Base-by-base conservation (phyloP, 2,329 filamentous ascomycete species). In the Calonectria pseudoturangicola region DNA sequence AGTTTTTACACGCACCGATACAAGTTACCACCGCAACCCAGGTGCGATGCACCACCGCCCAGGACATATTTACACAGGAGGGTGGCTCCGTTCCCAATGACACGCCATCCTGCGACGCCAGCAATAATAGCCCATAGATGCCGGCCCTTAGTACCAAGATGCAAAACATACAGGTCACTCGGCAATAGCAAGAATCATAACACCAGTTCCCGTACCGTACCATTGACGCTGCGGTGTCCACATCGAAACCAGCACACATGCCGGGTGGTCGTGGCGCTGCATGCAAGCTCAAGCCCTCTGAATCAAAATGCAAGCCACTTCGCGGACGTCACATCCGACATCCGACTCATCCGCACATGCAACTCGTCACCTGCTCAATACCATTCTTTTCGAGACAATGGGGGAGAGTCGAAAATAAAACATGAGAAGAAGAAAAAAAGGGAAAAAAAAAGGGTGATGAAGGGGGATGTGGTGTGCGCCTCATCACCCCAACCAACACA, bases 261-360 rank as follows among this genome's bases (percentile, higher is more conserved):
- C 66, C 56, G 27, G 58, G 36, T 65, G 54, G 48, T 68, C 69
- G 63, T 65, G 58, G 67, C 73, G 62, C 70, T 58, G 30, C 68
- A 64, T 27, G 60, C 74, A 74, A 70, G 70, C 70, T 75, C 66
- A 56, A 74, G 70, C 70, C 67, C 69, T 68, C 62, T 77, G 70
- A 50, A 72, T 75, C 69, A 74, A 51, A 69, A 43, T 75, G 74
- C 76, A 77, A 77, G 74, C 76, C 76, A 75, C 68, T 39, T 64
- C 54, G 41, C 51, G 73, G 69, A 45, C 48, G 63, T 78, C 73
- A 75, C 73, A 71, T 71, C 66, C 73, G 62, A 63, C 50, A 54
- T 50, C 45, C 66, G 45, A 41, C 36, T 60, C 58, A 41, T 45
- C 47, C 30, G n/a, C 66, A 43, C 36, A 27, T 27, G 30, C 39